Evolutionary conservation across 805 yeast species (phyloP).

Genomic region (Barnettozyma botsteinii): DNA sequence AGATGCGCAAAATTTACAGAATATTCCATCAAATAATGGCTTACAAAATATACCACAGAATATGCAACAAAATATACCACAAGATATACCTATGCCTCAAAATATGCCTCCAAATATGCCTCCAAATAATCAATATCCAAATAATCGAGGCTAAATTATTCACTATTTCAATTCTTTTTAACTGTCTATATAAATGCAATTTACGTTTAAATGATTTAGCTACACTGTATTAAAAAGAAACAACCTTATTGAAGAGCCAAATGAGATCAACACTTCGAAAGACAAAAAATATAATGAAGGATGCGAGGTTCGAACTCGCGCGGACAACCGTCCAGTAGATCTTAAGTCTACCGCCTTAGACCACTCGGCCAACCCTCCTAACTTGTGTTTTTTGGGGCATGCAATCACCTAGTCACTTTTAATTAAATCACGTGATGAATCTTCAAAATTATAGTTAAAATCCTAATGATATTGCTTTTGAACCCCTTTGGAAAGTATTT

Average conservation of each 20-base stretch:
- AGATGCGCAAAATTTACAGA: background rate
- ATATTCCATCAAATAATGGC: background rate
- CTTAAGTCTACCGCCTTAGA: constrained; percentile 35
- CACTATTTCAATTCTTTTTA: too few relatives aligned
- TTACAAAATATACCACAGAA: background rate
- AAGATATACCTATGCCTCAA: too few relatives aligned
- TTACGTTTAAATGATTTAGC: too few relatives aligned
- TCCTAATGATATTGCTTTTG: too few relatives aligned
- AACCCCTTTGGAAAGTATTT: too few relatives aligned
- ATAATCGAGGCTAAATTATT: too few relatives aligned
- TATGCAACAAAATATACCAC: too few relatives aligned
- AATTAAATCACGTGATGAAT: constrained; percentile 1
- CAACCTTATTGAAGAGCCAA: too few relatives aligned
- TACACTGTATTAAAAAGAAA: too few relatives aligned
- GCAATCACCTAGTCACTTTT: background rate
- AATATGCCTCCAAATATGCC: too few relatives aligned
- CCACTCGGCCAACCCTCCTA: constrained; percentile 35
- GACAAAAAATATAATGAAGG: constrained; percentile 25
- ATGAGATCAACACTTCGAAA: background rate
- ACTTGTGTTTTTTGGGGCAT: background rate
- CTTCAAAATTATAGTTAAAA: background rate
- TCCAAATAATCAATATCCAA: too few relatives aligned
- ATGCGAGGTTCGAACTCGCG: constrained; percentile 36
- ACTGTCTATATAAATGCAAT: too few relatives aligned
- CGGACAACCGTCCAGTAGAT: constrained; percentile 31